These are phyloP conservation scores for Suhomyces guaymorum DNA, from an alignment of 1,139 yeast genomes.

Conservation along the genomic window DNA sequence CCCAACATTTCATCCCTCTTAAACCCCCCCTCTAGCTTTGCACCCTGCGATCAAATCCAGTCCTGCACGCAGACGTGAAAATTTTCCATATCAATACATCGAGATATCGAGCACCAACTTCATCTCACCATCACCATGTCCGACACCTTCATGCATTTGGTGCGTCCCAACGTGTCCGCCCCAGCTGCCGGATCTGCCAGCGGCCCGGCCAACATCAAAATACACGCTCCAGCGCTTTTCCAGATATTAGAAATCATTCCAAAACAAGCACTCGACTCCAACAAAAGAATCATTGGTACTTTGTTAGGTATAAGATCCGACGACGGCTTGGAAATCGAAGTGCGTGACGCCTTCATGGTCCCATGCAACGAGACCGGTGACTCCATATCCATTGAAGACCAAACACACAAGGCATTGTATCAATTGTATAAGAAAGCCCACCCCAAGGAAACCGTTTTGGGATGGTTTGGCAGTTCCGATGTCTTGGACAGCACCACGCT, in stretches of 20 bases:
- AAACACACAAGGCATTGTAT: conserved; percentile 69
- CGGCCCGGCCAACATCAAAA: conserved; percentile 52
- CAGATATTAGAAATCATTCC: conserved; percentile 58
- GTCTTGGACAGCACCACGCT: conserved; percentile 74
- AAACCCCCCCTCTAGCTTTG: neutral
- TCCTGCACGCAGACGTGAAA: conserved; percentile 9
- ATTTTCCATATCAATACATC: conserved; percentile 10
- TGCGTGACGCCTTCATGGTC: conserved; percentile 78
- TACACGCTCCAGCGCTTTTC: conserved; percentile 73
- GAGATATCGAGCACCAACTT: conserved; percentile 11
- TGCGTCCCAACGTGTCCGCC: conserved; percentile 59
- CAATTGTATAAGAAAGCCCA: conserved; percentile 76
- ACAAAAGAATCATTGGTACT: conserved; percentile 77
- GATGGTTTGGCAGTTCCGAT: conserved; percentile 79
- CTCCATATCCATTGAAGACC: conserved; percentile 74
- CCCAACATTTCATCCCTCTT: neutral
- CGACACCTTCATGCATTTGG: conserved; percentile 51
- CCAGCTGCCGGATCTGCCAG: conserved; percentile 52
- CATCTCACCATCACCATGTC: conserved; percentile 12
- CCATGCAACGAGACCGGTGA: conserved; percentile 79
- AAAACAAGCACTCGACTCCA: conserved; percentile 42
- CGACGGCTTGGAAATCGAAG: conserved; percentile 77
- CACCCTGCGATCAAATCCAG: neutral
- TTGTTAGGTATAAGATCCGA: conserved; percentile 80
- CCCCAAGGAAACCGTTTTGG: conserved; percentile 78